Evolutionary conservation across 495 filamentous ascomycete species (phyloP).

Genomic region (Rusavskia elegans): DNA sequence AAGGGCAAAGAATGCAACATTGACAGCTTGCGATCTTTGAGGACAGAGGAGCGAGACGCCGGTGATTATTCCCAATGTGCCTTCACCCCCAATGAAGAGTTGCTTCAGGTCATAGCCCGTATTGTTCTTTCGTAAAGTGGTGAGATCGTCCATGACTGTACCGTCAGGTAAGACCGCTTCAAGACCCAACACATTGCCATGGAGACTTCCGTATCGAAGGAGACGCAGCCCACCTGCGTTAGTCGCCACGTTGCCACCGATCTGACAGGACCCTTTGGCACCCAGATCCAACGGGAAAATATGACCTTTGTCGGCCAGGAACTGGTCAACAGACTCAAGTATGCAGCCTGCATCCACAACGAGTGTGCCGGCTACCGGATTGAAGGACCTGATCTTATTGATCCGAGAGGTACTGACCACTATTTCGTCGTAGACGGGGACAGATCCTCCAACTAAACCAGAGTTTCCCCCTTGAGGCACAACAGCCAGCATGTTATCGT

Average conservation of each 20-base stretch:
- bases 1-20: constrained; percentile 80
- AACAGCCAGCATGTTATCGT: constrained; percentile 75
- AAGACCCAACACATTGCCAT: constrained; percentile 80
- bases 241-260: constrained; percentile 95
- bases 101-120: constrained; percentile 97
- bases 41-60: constrained; percentile 80
- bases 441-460: constrained; percentile 82
- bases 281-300: constrained; percentile 93
- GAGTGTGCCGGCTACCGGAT: constrained; percentile 78
- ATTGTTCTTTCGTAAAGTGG: constrained; percentile 87
- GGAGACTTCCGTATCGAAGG: constrained; percentile 82
- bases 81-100: constrained; percentile 88
- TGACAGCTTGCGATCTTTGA: constrained; percentile 65
- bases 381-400: constrained; percentile 82
- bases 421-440: constrained; percentile 96
- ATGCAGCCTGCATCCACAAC: constrained; percentile 85
- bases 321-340: constrained; percentile 72
- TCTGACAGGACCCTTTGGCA: constrained; percentile 92
- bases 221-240: constrained; percentile 88
- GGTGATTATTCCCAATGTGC: constrained; percentile 88
- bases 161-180: constrained; percentile 89
- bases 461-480: constrained; percentile 98
- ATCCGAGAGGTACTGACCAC: constrained; percentile 77
- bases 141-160: constrained; percentile 77
- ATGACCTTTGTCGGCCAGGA: constrained; percentile 59